phyloP scores from a whole-genome alignment of 1,284 basidiomycete genomes.

The Mycena citricolor region DNA sequence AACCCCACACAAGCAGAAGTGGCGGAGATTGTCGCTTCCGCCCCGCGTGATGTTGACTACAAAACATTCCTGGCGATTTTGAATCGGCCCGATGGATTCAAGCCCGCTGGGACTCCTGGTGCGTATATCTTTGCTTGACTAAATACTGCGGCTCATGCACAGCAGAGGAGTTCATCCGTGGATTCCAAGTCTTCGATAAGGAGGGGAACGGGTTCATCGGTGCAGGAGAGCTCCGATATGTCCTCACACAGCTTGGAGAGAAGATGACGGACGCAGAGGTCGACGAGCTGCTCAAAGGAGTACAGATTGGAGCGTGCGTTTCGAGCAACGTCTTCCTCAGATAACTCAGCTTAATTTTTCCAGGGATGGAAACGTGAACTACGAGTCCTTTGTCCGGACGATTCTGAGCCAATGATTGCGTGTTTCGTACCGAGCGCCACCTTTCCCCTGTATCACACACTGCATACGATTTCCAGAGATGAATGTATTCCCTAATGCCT shows the following conservation, averaged over 20 bases:
- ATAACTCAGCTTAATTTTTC: too few species aligned
- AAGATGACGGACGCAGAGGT: conserved; percentile 98
- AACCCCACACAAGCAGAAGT: conserved; percentile 99
- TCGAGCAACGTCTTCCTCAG: too few species aligned
- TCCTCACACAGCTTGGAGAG: conserved; percentile 94
- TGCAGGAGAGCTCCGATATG: conserved; percentile 89
- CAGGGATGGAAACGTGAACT: conserved; percentile 97
- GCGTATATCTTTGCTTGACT: conserved; percentile 28
- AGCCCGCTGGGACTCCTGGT: conserved; percentile 92
- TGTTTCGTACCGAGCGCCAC: conserved; percentile 4
- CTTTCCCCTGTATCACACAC: too few species aligned
- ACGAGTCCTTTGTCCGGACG: conserved; percentile 92
- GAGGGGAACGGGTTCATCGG: conserved; percentile 97
- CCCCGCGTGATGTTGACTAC: conserved; percentile 87
- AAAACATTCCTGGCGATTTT: conserved; percentile 89
- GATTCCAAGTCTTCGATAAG: conserved; percentile 99
- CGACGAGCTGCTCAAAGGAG: conserved; percentile 95
- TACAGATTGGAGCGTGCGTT: conserved; percentile 81
- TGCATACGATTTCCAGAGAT: too few species aligned
- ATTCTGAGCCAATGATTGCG: conserved; percentile 75
- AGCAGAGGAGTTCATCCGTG: conserved; percentile 96
- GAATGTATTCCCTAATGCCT: not conserved
- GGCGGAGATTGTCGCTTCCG: conserved; percentile 70
- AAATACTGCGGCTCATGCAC: not conserved
- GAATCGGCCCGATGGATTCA: conserved; percentile 95